Base-by-base conservation (phyloP, 2,329 filamentous ascomycete genomes). In the Nigrospora osmanthi region DNA sequence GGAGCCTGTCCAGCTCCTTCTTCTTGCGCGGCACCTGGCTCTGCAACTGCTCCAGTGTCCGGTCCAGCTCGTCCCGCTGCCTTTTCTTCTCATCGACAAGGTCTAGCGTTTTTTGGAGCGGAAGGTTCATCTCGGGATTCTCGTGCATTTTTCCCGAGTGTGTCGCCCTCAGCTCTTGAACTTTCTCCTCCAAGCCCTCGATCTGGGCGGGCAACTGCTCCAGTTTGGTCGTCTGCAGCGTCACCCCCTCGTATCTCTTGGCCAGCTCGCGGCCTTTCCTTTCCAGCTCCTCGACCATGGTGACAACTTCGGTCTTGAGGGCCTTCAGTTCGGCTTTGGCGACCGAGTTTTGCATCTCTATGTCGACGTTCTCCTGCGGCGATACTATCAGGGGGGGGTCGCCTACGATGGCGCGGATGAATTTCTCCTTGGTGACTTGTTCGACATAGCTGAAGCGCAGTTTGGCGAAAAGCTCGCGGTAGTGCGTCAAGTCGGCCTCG, bases 351-450 rank as follows among this genome's bases (percentile, higher is more conserved):
- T 76, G 72, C 53, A 66, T 72, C 60, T 93, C 88, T 19, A 95
- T 68, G 46, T 83, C 81, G 40, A 84, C 70, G 60, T 96, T 97
- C 59, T 97, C 90, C 55, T 83, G 78, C 37, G 83, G 80, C 35
- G 84, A 84, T 47, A 95, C 87, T 38, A 97, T 85, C 14, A 90
- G 75, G 0, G 91, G 93, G 40, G 90, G 89, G 51, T 95, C 87
- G 51, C 88, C 89, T 14, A 94, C 89, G 55, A 97, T 94, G 51
- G 87, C 84, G 54, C 89, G 87, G 44, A 98, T 83, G 65, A 96
- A 97, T 59, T 95, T 95, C 64, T 98, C 93, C 68, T 97, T 98
- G 38, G 91, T 97, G 50, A 97, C 89, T 71, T 97, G 93, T 67
- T 98, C 93, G 55, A 96, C 86, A 67, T 97, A 97, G 52, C 87